These are phyloP conservation scores for Diaporthe longicolla DNA, from an alignment of 2,329 filamentous ascomycete genomes.

Conservation along the genomic window DNA sequence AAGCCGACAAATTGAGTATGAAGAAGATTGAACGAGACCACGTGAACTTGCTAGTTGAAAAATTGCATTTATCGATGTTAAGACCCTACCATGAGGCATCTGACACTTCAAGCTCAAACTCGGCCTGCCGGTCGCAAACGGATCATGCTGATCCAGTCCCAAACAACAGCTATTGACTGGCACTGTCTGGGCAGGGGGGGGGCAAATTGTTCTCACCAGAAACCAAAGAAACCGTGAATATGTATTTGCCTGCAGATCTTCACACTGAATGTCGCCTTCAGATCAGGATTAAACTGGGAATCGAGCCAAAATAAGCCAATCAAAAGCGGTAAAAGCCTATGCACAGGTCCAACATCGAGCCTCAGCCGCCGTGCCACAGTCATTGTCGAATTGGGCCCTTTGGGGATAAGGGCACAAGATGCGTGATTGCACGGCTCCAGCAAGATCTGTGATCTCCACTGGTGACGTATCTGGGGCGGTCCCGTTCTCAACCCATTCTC, in stretches of 20 bases:
- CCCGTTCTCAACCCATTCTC: conserved; percentile 11
- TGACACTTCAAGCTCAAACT: not conserved
- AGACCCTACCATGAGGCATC: not conserved
- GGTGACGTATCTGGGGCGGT: not conserved
- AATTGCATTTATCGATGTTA: not conserved
- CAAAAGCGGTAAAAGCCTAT: not conserved
- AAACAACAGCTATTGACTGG: too few relatives aligned
- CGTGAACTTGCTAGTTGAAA: not conserved
- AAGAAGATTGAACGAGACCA: not conserved
- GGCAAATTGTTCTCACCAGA: too few relatives aligned
- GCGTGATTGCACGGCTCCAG: not conserved
- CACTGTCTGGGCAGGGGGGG: too few relatives aligned
- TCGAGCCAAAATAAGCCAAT: too few relatives aligned
- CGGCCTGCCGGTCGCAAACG: not conserved
- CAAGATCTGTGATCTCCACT: not conserved
- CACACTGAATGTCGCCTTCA: too few relatives aligned
- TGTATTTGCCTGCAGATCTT: too few relatives aligned
- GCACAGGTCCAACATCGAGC: not conserved
- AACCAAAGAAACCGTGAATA: too few relatives aligned
- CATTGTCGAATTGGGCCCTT: not conserved
- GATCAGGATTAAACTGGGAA: too few relatives aligned
- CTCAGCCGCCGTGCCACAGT: not conserved
- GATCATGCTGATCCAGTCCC: not conserved
- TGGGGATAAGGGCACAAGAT: not conserved
- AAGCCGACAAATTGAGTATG: not conserved